Percentiles rank a stretch among this genome's conserved stretches.
Evolutionary conservation across 1,139 yeast species (phyloP).

Genomic region (Arxiozyma telluris): DNA sequence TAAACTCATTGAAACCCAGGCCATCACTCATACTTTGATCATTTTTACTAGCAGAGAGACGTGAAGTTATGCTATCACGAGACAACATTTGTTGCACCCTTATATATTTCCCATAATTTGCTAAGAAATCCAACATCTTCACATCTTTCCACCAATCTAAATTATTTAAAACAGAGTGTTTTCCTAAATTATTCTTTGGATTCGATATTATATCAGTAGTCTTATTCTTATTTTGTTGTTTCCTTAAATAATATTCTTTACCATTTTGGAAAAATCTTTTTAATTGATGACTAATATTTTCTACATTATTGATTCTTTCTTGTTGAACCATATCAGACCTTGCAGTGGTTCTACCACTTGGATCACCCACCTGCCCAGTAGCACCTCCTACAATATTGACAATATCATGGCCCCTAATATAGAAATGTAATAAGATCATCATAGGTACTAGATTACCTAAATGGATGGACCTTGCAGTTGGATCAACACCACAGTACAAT

Average conservation of each 20-base stretch:
- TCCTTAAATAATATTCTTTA: conserved; percentile 45
- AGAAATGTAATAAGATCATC: conserved; percentile 75
- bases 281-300: conserved; percentile 54
- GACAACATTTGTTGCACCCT: conserved; percentile 82
- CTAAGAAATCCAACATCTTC: conserved; percentile 66
- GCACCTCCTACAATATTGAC: conserved; percentile 94
- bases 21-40: conserved; percentile 55
- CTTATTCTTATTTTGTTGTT: conserved; percentile 36
- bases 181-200: conserved; percentile 28
- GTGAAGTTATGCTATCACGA: conserved; percentile 72
- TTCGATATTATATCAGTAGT: conserved; percentile 1
- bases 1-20: conserved; percentile 85
- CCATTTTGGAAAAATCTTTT: conserved; percentile 53
- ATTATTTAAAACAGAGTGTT: conserved; percentile 48
- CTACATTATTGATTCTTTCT: conserved; percentile 50
- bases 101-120: conserved; percentile 68
- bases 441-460: conserved; percentile 84
- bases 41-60: conserved; percentile 50
- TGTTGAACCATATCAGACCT: conserved; percentile 47
- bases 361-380: conserved; percentile 95
- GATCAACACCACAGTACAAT: conserved; percentile 93
- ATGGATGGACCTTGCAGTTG: conserved; percentile 84
- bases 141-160: conserved; percentile 80
- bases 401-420: conserved; percentile 72
- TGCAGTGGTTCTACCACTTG: conserved; percentile 82